phyloP scores from a whole-genome alignment of 164 flowering plant genomes.

The Warburgia ugandensis region DNA sequence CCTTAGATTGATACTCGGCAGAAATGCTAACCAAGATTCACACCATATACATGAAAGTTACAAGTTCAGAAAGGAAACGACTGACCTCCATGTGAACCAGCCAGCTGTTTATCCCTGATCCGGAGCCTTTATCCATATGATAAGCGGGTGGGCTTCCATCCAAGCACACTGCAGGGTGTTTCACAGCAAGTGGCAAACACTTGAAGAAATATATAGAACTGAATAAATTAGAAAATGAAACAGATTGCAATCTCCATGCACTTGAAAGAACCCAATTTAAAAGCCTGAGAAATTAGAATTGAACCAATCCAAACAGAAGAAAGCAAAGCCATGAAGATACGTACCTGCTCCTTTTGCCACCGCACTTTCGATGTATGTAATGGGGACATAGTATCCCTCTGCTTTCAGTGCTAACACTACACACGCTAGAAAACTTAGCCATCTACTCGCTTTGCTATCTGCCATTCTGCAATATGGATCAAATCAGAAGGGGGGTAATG shows the following conservation, averaged over 20 bases:
- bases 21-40: too few relatives aligned
- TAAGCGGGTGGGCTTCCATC: constrained; percentile 34
- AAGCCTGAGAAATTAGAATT: too few relatives aligned
- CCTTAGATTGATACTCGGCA: too few relatives aligned
- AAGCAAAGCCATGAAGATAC: neutral
- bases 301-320: neutral
- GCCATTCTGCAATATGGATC: constrained; percentile 8
- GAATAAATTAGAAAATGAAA: too few relatives aligned
- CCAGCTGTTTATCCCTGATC: constrained; percentile 22
- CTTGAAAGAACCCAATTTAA: too few relatives aligned
- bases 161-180: constrained; percentile 24
- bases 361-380: constrained; percentile 11
- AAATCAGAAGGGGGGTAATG: too few relatives aligned
- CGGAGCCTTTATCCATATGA: constrained; percentile 19
- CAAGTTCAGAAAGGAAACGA: neutral
- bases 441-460: neutral
- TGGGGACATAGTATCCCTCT: constrained; percentile 9
- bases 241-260: too few relatives aligned
- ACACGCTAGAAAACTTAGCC: constrained; percentile 3
- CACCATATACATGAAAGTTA: too few relatives aligned
- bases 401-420: constrained; percentile 9
- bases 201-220: neutral
- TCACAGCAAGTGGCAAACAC: too few relatives aligned
- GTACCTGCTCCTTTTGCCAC: constrained; percentile 18
- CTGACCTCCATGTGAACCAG: constrained; percentile 19